Percentiles rank a stretch among this genome's conserved stretches.
phyloP scores from a whole-genome alignment of 306 rosid genomes.

The Benincasa hispida region DNA sequence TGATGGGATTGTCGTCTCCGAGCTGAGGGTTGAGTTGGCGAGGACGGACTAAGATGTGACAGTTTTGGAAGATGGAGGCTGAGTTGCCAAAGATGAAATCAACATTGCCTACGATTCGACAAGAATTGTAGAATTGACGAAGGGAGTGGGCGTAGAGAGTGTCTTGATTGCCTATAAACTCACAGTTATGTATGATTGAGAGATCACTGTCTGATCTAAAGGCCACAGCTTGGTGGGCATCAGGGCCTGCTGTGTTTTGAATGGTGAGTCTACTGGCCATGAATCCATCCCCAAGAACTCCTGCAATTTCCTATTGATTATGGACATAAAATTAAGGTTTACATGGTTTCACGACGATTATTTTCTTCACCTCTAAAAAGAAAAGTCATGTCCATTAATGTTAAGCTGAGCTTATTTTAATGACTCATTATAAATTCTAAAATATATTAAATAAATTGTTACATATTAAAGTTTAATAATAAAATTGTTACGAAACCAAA shows the following conservation, averaged over 20 bases:
- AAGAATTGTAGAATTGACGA: conserved; percentile 70
- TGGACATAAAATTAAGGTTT: too few relatives aligned
- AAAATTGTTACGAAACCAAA: too few relatives aligned
- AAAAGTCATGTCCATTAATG: too few relatives aligned
- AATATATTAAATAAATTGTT: too few relatives aligned
- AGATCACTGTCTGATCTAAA: conserved; percentile 74
- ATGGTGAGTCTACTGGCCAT: conserved; percentile 68
- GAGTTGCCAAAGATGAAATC: conserved; percentile 88
- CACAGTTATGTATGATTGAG: conserved; percentile 50
- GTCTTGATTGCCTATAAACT: conserved; percentile 74
- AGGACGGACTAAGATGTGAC: conserved; percentile 34
- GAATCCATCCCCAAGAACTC: conserved; percentile 82
- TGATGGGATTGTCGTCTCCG: conserved; percentile 39
- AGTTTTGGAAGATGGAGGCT: conserved; percentile 53
- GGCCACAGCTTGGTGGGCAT: conserved; percentile 84
- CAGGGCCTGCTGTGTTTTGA: conserved; percentile 73
- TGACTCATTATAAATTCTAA: too few relatives aligned
- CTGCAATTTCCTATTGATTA: conserved; percentile 15
- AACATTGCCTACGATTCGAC: conserved; percentile 62
- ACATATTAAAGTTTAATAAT: too few relatives aligned
- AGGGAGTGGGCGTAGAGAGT: conserved; percentile 73
- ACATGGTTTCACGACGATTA: too few relatives aligned
- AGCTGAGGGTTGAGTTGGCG: conserved; percentile 34
- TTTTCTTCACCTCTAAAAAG: too few relatives aligned
- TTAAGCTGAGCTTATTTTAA: too few relatives aligned